Percentiles rank a stretch among this genome's conserved stretches.
phyloP scores from a whole-genome alignment of 495 filamentous ascomycete species.

The Mytilinidion resinicola region DNA sequence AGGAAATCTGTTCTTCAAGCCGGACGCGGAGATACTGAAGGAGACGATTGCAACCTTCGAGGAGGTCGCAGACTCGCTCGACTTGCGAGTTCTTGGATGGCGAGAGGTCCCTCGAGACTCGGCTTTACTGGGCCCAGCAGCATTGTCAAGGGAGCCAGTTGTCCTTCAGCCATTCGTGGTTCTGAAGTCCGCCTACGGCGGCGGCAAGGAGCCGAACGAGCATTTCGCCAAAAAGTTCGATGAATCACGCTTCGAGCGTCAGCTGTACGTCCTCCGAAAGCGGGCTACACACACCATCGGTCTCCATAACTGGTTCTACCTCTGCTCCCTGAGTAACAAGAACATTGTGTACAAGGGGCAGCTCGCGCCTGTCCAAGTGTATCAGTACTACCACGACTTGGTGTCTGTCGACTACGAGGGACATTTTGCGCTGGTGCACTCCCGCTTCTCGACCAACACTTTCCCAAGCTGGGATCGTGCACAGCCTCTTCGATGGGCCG shows the following conservation, averaged over 20 bases:
- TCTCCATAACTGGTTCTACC: slow-evolving; percentile 97
- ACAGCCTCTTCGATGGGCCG: slow-evolving; percentile 93
- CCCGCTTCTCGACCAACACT: slow-evolving; percentile 97
- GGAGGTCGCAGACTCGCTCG: slow-evolving; percentile 80
- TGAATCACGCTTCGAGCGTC: slow-evolving; percentile 79
- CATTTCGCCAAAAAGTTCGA: slow-evolving; percentile 78
- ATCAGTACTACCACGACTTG: slow-evolving; percentile 97
- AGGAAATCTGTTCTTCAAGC: slow-evolving; percentile 98
- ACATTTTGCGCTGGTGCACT: slow-evolving; percentile 96
- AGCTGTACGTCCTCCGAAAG: slow-evolving; percentile 93
- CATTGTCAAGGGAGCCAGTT: slow-evolving; percentile 85
- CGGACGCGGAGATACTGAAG: slow-evolving; percentile 76
- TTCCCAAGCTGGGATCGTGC: slow-evolving; percentile 99
- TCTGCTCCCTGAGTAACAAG: slow-evolving; percentile 95
- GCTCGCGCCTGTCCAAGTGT: slow-evolving; percentile 93
- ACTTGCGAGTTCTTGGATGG: slow-evolving; percentile 91
- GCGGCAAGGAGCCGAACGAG: slow-evolving; percentile 72
- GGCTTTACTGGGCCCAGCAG: slow-evolving; percentile 85
- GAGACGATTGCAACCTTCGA: slow-evolving; percentile 86
- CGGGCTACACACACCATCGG: slow-evolving; percentile 90
- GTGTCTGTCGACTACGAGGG: slow-evolving; percentile 97
- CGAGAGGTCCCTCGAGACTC: slow-evolving; percentile 92
- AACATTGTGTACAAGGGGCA: slow-evolving; percentile 99
- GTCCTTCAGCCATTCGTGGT: slow-evolving; percentile 97
- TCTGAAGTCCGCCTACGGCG: slow-evolving; percentile 74